Evolutionary conservation across 1,284 basidiomycete species (phyloP).

Genomic region (Boletus sp.): DNA sequence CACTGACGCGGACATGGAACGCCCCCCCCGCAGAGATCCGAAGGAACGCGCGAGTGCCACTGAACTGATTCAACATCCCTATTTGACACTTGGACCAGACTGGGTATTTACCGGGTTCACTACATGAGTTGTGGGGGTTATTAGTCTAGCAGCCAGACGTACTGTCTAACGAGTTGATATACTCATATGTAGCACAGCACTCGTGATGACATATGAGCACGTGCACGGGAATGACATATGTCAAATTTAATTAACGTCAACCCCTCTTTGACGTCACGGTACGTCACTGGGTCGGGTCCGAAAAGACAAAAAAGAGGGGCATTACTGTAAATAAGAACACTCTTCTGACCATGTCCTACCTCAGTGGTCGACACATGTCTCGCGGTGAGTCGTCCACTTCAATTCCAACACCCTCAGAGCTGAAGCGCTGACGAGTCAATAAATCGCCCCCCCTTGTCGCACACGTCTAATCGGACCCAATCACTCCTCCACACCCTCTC

Average conservation of each 20-base stretch:
- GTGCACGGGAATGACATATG: background rate
- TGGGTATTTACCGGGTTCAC: constrained; percentile 72
- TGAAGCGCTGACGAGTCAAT: too few relatives aligned
- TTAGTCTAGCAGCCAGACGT: too few relatives aligned
- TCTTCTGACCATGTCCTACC: background rate
- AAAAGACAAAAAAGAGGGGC: background rate
- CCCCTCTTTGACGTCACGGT: background rate
- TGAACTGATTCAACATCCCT: constrained; percentile 79
- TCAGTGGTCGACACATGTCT: constrained; percentile 14
- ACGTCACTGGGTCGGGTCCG: background rate
- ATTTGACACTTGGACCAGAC: constrained; percentile 67
- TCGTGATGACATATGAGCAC: background rate
- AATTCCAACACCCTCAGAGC: too few relatives aligned
- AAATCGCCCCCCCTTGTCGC: too few relatives aligned
- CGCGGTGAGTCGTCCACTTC: constrained; percentile 8
- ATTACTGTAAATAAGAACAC: background rate
- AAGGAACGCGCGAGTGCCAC: constrained; percentile 82
- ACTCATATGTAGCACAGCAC: too few relatives aligned
- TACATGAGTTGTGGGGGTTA: background rate
- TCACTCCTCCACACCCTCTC: too few relatives aligned
- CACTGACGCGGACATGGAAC: background rate
- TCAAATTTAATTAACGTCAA: too few relatives aligned
- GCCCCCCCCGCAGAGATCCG: constrained; percentile 59
- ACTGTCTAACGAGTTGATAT: too few relatives aligned
- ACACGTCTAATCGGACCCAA: too few relatives aligned